phyloP scores from a whole-genome alignment of 1,139 yeast genomes.

The Blastobotrys proliferans region DNA sequence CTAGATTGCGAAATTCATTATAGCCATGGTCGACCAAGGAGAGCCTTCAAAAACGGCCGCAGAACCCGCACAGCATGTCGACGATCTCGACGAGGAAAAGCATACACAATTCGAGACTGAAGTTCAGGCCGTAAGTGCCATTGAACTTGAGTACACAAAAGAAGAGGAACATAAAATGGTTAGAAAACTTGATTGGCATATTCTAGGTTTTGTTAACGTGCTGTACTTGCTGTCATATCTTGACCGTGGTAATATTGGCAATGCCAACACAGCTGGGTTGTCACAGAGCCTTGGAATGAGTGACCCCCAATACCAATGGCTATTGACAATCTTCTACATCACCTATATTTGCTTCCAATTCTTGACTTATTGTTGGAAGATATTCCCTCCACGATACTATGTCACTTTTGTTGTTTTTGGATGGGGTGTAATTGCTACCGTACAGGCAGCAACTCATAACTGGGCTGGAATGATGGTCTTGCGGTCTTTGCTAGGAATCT shows the following conservation, averaged over 20 bases:
- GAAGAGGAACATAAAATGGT: slow-evolving; percentile 20
- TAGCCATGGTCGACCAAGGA: neutral
- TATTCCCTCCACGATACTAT: slow-evolving; percentile 25
- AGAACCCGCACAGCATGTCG: neutral
- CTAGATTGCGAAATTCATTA: no score
- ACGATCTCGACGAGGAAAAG: neutral
- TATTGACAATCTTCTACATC: slow-evolving; percentile 28
- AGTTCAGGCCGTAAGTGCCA: slow-evolving; percentile 11
- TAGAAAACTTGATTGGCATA: slow-evolving; percentile 17
- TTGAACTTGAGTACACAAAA: slow-evolving; percentile 13
- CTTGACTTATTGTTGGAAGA: slow-evolving; percentile 23
- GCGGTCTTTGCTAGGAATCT: slow-evolving; percentile 28
- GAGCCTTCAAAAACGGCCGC: neutral
- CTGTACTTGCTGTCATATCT: slow-evolving; percentile 52
- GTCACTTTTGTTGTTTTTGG: slow-evolving; percentile 27
- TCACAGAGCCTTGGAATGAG: slow-evolving; percentile 45
- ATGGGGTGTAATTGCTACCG: slow-evolving; percentile 29
- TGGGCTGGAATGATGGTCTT: slow-evolving; percentile 27
- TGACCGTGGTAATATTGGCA: slow-evolving; percentile 60
- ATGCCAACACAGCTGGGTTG: slow-evolving; percentile 58
- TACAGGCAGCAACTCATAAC: slow-evolving; percentile 24
- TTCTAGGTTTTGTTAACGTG: slow-evolving; percentile 36
- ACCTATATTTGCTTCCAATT: slow-evolving; percentile 31
- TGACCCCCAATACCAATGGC: slow-evolving; percentile 39
- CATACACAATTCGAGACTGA: neutral